Percentiles rank a stretch among this genome's conserved stretches.
Evolutionary conservation across 352 stramenopile genomes (phyloP).

Genomic region (Phytophthora pseudosyringae): DNA sequence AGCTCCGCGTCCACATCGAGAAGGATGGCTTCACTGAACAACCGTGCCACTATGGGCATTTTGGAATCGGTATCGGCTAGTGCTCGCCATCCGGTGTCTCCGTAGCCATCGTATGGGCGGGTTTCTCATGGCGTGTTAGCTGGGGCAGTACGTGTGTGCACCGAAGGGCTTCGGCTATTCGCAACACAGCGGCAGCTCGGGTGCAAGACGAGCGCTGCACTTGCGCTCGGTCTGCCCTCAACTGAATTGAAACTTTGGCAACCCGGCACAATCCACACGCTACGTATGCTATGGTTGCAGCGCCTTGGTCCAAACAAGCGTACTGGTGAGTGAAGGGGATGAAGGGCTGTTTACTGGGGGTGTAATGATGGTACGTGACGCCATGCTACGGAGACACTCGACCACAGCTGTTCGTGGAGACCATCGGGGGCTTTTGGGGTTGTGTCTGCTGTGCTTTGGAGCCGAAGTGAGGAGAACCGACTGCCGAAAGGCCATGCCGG

Average conservation of each 20-base stretch:
- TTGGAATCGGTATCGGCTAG: not conserved
- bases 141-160: too few species aligned
- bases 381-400: conserved; percentile 15
- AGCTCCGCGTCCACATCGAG: conserved; percentile 12
- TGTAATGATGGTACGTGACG: conserved; percentile 4
- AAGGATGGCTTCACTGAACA: conserved; percentile 31
- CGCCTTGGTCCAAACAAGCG: too few species aligned
- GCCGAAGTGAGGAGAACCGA: not conserved
- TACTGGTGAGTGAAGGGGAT: too few species aligned
- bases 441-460: not conserved
- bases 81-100: not conserved
- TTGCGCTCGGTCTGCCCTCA: conserved; percentile 17
- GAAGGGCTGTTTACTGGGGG: too few species aligned
- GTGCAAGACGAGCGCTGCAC: not conserved
- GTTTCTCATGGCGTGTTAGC: conserved; percentile 12
- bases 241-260: conserved; percentile 22
- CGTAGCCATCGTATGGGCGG: conserved; percentile 20
- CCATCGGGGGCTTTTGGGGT: not conserved
- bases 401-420: conserved; percentile 4
- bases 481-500: conserved; percentile 3
- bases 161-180: too few species aligned
- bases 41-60: conserved; percentile 24
- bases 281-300: too few species aligned
- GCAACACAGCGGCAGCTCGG: not conserved
- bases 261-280: conserved; percentile 16